Evolutionary conservation across 257 asterid genomes (phyloP).

Genomic region (Lavandula angustifolia): DNA sequence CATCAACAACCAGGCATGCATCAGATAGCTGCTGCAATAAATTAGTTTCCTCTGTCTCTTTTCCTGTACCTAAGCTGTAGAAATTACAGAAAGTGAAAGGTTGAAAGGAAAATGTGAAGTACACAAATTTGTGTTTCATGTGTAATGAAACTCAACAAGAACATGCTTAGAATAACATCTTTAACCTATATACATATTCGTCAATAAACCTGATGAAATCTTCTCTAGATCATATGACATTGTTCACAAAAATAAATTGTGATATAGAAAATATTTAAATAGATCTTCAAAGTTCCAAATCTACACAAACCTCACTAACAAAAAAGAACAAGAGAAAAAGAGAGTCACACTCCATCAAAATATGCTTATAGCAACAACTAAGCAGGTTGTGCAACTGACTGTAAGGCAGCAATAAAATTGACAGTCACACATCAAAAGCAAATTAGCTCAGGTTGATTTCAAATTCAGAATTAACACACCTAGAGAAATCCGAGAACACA

Average conservation of each 20-base stretch:
- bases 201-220: neutral
- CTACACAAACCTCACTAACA: conserved; percentile 10
- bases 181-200: conserved; percentile 16
- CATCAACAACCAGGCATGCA: conserved; percentile 97
- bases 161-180: conserved; percentile 20
- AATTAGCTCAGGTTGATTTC: conserved; percentile 11
- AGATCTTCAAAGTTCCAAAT: conserved; percentile 21
- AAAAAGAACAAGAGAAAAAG: neutral
- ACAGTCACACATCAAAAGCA: conserved; percentile 19
- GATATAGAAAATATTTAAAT: neutral
- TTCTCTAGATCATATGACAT: conserved; percentile 13
- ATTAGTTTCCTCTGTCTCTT: conserved; percentile 86
- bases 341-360: conserved; percentile 15
- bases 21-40: conserved; percentile 91
- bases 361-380: conserved; percentile 12
- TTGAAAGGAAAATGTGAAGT: conserved; percentile 8
- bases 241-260: neutral
- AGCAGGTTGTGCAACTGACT: conserved; percentile 11
- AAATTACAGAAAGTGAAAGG: conserved; percentile 28
- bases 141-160: conserved; percentile 17
- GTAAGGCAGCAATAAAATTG: conserved; percentile 14
- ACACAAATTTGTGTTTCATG: conserved; percentile 14
- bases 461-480: conserved; percentile 48
- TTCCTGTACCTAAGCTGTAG: conserved; percentile 94
- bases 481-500: conserved; percentile 93